phyloP scores from a whole-genome alignment of 139 green algal genomes.

The Pseudopediastrum boryanum region DNA sequence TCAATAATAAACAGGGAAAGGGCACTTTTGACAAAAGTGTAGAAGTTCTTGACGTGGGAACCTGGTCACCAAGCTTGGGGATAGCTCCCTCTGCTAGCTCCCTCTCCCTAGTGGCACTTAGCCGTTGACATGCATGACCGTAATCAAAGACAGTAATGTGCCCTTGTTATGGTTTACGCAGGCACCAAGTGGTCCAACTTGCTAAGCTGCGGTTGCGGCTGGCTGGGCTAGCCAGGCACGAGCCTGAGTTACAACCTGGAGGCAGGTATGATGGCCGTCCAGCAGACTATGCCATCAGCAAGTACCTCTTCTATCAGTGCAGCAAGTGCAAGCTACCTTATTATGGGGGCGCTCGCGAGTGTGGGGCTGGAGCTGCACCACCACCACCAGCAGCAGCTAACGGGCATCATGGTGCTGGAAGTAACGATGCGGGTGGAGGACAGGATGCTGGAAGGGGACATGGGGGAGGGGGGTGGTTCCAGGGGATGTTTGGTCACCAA shows the following conservation, averaged over 20 bases:
- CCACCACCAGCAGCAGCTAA: neutral
- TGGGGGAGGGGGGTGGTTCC: neutral
- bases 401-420: neutral
- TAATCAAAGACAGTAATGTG: neutral
- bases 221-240: neutral
- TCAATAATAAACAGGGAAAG: too few relatives aligned
- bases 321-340: slow-evolving; percentile 43
- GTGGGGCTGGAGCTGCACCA: slow-evolving; percentile 13
- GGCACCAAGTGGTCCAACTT: slow-evolving; percentile 13
- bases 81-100: too few relatives aligned
- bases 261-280: slow-evolving; percentile 35
- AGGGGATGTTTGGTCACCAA: neutral
- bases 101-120: too few relatives aligned
- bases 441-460: neutral
- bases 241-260: slow-evolving; percentile 29
- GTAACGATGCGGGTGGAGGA: slow-evolving; percentile 3
- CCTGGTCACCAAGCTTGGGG: too few relatives aligned
- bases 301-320: slow-evolving; percentile 33
- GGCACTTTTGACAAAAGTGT: too few relatives aligned
- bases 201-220: slow-evolving; percentile 26
- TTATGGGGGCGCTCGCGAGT: slow-evolving; percentile 47
- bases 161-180: neutral
- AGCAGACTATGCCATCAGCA: slow-evolving; percentile 27
- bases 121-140: neutral
- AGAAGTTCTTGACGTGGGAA: too few relatives aligned